A percentile compares a stretch with the other conserved stretches of the same genome.
phyloP scores from a whole-genome alignment of 2,329 filamentous ascomycete species.

The Botrytis sinoallii region DNA sequence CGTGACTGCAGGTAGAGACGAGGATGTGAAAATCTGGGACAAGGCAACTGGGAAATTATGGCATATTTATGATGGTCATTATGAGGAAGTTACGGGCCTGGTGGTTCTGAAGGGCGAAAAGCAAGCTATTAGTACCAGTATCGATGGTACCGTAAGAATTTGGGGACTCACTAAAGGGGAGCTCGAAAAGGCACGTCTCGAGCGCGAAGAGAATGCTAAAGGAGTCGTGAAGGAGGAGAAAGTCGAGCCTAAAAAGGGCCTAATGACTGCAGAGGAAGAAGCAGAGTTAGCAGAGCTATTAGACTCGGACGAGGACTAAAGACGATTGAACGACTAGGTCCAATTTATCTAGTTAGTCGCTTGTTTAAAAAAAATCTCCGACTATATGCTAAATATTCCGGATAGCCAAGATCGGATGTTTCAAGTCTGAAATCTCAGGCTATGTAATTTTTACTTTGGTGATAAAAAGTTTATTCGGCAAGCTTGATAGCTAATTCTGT shows the following conservation, averaged over 20 bases:
- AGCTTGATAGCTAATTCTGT: not conserved
- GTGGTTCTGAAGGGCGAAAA: constrained; percentile 55
- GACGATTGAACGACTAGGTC: not conserved
- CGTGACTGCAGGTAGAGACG: constrained; percentile 84
- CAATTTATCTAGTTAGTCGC: not conserved
- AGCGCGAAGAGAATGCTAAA: constrained; percentile 46
- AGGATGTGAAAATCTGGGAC: constrained; percentile 91
- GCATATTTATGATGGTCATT: constrained; percentile 78
- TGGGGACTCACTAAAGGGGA: constrained; percentile 71
- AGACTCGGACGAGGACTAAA: constrained; percentile 62
- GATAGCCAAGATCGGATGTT: not conserved
- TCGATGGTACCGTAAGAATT: constrained; percentile 81
- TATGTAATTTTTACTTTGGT: not conserved
- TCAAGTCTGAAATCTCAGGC: not conserved
- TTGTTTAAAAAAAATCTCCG: not conserved
- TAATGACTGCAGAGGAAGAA: constrained; percentile 86
- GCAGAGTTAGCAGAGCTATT: constrained; percentile 88
- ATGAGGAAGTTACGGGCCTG: constrained; percentile 85
- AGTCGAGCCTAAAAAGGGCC: constrained; percentile 45
- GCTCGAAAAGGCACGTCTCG: constrained; percentile 54
- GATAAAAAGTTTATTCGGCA: not conserved
- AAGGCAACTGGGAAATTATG: constrained; percentile 66
- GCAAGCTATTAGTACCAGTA: constrained; percentile 73
- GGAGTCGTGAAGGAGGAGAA: constrained; percentile 44
- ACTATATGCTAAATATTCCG: not conserved